Evolutionary conservation across 768 basidiomycete species (phyloP), one percentile per base, ranked within the genome.

Genomic region (Boletus insuetus): DNA sequence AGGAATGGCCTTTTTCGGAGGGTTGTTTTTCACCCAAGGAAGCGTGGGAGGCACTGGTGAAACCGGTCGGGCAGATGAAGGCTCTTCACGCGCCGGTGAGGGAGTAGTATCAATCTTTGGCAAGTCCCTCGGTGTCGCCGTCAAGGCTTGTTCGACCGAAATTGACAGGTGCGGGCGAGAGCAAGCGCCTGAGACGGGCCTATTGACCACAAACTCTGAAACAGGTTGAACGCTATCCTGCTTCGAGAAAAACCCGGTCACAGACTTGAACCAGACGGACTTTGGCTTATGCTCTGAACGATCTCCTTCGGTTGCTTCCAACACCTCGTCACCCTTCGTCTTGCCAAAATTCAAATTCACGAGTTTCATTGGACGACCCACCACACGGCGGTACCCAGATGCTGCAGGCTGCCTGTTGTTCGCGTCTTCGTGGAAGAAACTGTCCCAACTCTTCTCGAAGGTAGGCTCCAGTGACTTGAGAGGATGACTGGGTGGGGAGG

Each of bases 281-380:
- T 51, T 64, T 39, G 68, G 47, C 35, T 64, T 61, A 37, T 61
- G 54, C 39, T 72, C 73, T 16, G 74, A 73, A 42, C 49, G 51
- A 22, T 47, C 49, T 22, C 54, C 51, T 34, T 44, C 49, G 14
- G 53, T 39, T 7, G 60, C 56, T 7, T 51, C 61, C 22, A 31
- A 31, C n/a, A 53, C 65, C 35, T 67, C 70, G 1, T 67, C 69
- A 40, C 58, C 51, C 20, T 72, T 71, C 63, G 74, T 80, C 59
- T 74, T 74, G 12, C 80, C 76, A 51, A 81, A 59, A 22, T 78
- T 74, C 67, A 81, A 59, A 22, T 78, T 74, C 67, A 76, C 72
- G 22, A 81, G 62, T 66, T 74, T 82, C 63, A 70, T 74, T 32
- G 75, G 66, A 46, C 64, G 66, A 49, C 65, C 72, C 46, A 68